These are phyloP conservation scores for Cystofilobasidium macerans DNA, from an alignment of 768 basidiomycete genomes.

Conservation along the genomic window DNA sequence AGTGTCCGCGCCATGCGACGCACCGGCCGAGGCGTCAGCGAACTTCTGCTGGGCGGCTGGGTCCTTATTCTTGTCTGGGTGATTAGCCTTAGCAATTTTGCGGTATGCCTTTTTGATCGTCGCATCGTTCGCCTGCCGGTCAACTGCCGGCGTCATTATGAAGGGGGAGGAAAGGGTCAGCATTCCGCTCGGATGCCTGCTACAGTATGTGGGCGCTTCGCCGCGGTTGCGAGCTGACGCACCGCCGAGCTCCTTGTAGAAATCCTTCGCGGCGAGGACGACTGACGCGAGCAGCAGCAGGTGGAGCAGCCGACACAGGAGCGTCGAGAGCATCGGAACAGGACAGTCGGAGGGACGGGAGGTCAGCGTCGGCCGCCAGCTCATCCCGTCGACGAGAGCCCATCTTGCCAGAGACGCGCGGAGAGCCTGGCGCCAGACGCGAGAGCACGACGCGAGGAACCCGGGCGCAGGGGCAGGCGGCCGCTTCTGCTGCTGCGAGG, in stretches of 20 bases:
- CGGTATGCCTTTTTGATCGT: conserved; percentile 91
- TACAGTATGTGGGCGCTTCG: too few relatives aligned
- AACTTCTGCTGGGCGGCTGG: conserved; percentile 67
- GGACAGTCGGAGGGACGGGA: neutral
- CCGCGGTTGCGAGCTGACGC: neutral
- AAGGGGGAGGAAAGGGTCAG: neutral
- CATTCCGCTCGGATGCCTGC: too few relatives aligned
- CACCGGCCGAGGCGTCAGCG: conserved; percentile 82
- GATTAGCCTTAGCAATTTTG: conserved; percentile 71
- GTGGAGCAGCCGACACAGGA: neutral
- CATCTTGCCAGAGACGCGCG: too few relatives aligned
- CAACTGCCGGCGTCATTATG: conserved; percentile 41
- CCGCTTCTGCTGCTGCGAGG: neutral
- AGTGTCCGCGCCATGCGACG: neutral
- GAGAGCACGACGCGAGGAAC: too few relatives aligned
- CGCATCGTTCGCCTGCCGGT: conserved; percentile 67
- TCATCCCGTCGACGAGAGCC: too few relatives aligned
- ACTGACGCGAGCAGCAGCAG: conserved; percentile 3
- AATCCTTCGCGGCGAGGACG: conserved; percentile 21
- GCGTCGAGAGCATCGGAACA: neutral
- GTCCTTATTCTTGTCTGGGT: conserved; percentile 92
- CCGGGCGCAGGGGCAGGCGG: too few relatives aligned
- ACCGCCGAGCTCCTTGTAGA: conserved; percentile 25
- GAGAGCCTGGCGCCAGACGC: too few relatives aligned
- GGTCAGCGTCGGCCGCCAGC: neutral